Base-by-base conservation (phyloP, 495 filamentous ascomycete species). In the Xanthoparmelia taractica region DNA sequence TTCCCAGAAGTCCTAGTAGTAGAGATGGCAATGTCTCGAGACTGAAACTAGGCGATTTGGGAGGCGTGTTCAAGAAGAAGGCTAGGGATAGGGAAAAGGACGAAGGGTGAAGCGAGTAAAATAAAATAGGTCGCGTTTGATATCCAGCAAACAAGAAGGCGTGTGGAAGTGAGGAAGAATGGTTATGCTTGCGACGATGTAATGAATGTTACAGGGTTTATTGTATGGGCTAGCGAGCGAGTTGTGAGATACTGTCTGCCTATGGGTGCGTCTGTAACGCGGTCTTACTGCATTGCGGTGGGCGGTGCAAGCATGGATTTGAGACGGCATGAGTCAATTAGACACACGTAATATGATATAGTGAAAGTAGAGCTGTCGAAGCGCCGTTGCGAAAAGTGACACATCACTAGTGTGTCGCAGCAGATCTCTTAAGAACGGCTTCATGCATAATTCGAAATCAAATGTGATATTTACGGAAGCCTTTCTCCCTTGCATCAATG, bases 11-110 rank as follows among this genome's bases (percentile, higher is more conserved):
- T 60, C 63, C 66, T 25, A 38, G 38, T 7, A 63, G 58, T 62
- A 59, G 63, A 29, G 59, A 63, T 29, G 66, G 63, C 20, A 43
- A 47, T 1, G n/a, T 20, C 10, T 58, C 52, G 31, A 63, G 60
- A 58, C 25, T 45, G 27, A 58, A 61, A 20, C 68, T 74, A 12
- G 68, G 72, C 29, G 66, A 71, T 59, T 61, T 75, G 61, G 64
- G 67, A 59, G 67, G 68, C 45, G 70, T 71, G 5, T 70, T 76
- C 33, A 74, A 65, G 69, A 74, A 74, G 58, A 76, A 73, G 58
- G 69, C 62, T 15, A 74, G 68, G 57, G 65, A 70, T 63, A 68
- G 50, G 63, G 52, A 45, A 61, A 65, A 38, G 68, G 37, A 60
- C 29, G 54, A 50, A 41, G 55, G 54, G 17, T 23, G 13, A 17